phyloP scores from a whole-genome alignment of 371 early-diverging fungal genomes.

The Chytridium lagenaria region DNA sequence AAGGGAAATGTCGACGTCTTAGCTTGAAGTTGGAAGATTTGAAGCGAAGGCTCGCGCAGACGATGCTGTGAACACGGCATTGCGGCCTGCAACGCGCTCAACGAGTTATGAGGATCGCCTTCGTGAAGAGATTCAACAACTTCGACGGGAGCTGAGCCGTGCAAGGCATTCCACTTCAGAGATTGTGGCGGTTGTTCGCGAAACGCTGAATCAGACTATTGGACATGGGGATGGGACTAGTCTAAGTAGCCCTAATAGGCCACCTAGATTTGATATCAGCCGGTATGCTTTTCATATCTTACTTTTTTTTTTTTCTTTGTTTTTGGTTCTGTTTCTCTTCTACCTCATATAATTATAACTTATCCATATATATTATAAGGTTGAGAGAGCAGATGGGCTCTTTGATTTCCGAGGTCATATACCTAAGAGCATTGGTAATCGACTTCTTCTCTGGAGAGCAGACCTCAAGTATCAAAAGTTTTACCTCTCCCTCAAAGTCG shows the following conservation, averaged over 20 bases:
- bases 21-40: slow-evolving; percentile 29
- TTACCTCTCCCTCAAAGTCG: slow-evolving; percentile 47
- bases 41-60: slow-evolving; percentile 34
- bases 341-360: too few species aligned
- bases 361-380: too few species aligned
- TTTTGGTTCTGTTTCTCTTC: neutral
- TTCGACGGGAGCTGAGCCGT: slow-evolving; percentile 33
- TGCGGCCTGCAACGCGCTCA: slow-evolving; percentile 25
- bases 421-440: slow-evolving; percentile 45
- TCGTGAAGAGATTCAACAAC: slow-evolving; percentile 33
- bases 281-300: slow-evolving; percentile 6
- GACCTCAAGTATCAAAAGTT: slow-evolving; percentile 55
- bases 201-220: slow-evolving; percentile 31
- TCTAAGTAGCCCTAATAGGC: neutral
- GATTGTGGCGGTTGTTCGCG: slow-evolving; percentile 30
- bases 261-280: slow-evolving; percentile 2
- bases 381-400: slow-evolving; percentile 41
- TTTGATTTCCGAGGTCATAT: slow-evolving; percentile 43
- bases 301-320: neutral
- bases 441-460: slow-evolving; percentile 45
- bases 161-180: slow-evolving; percentile 32
- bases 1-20: slow-evolving; percentile 27
- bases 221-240: slow-evolving; percentile 24
- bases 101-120: slow-evolving; percentile 22
- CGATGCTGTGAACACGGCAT: slow-evolving; percentile 39